Evolutionary conservation across 2,329 filamentous ascomycete species (phyloP), one percentile per base, ranked within the genome.

Genomic region (Fusarium circinatum): DNA sequence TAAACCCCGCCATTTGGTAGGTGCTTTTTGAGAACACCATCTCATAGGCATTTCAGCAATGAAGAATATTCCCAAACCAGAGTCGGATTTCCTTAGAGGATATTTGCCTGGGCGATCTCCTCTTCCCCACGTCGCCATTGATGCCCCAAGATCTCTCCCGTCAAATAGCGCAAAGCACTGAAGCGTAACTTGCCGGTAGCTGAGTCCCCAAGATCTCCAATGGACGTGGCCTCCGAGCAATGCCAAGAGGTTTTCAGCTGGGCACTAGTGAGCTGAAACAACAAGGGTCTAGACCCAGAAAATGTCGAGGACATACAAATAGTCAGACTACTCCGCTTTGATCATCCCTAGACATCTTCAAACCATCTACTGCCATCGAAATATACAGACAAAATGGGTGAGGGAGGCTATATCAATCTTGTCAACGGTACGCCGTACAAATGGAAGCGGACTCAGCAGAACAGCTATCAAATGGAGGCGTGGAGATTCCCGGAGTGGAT

Each of bases 381-480:
- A 30, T 42, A 12, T 7, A 30, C 36, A 18, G 18, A 24, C 28
- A 60, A 30, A 20, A 68, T 68, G 65, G 65, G 65, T 0, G 64
- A 68, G 24, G 65, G 65, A 1, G 65, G 65, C 5, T 44, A 55
- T 6, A 5, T 68, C 20, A 55, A 54, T 13, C 48, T 68, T 3
- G 32, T 54, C 14, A 68, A 68, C 28, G 65, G 65, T 26, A 68
- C 65, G 18, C 64, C 65, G 56, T 68, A 68, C 30, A 57, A 65
- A 11, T 68, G 65, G 65, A 68, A 60, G 32, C 48, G 65, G 10
- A 62, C 30, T 0, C 55, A 42, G 13, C 64, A 68, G 30, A 52
- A 39, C 3, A 68, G 62, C 41, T 68, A 68, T 26, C 65, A 68
- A 26, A 68, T 68, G 65, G 51, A 68, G 13, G 22, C 24, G 0